A percentile compares a stretch with the other conserved stretches of the same genome.
Evolutionary conservation across 1,284 basidiomycete genomes (phyloP).

Genomic region (Trichosporon coremiiforme): DNA sequence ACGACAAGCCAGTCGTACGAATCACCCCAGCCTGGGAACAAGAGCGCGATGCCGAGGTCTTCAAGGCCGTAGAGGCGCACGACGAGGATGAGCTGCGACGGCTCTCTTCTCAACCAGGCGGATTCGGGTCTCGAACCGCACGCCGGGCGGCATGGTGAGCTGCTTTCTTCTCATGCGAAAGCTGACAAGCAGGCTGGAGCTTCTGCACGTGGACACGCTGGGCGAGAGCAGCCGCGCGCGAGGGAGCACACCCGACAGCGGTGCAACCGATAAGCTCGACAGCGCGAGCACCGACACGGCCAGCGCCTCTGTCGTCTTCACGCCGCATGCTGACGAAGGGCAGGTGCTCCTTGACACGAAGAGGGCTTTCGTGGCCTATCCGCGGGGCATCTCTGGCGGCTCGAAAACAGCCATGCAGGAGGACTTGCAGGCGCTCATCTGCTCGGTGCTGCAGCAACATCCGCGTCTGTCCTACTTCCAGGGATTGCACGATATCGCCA

Average conservation of each 20-base stretch:
- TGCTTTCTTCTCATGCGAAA: not conserved
- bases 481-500: conserved; percentile 90
- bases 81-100: conserved; percentile 41
- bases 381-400: conserved; percentile 60
- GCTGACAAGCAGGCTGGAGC: conserved; percentile 38
- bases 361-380: conserved; percentile 84
- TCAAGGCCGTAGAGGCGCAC: conserved; percentile 39
- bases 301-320: conserved; percentile 21
- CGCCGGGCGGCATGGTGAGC: conserved; percentile 50
- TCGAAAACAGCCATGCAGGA: conserved; percentile 63
- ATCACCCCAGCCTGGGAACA: conserved; percentile 34
- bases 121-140: conserved; percentile 47
- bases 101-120: conserved; percentile 50
- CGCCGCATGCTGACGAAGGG: conserved; percentile 71
- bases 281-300: conserved; percentile 19
- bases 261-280: not conserved
- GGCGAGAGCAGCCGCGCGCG: conserved; percentile 1
- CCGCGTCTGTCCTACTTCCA: conserved; percentile 82
- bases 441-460: conserved; percentile 71
- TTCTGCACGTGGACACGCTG: conserved; percentile 32
- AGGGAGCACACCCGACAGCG: not conserved
- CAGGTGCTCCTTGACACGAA: conserved; percentile 85
- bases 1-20: not conserved
- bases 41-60: conserved; percentile 39
- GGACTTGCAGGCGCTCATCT: conserved; percentile 73